Base-by-base conservation (phyloP, 352 stramenopile genomes). In the Pythium chondricola region DNA sequence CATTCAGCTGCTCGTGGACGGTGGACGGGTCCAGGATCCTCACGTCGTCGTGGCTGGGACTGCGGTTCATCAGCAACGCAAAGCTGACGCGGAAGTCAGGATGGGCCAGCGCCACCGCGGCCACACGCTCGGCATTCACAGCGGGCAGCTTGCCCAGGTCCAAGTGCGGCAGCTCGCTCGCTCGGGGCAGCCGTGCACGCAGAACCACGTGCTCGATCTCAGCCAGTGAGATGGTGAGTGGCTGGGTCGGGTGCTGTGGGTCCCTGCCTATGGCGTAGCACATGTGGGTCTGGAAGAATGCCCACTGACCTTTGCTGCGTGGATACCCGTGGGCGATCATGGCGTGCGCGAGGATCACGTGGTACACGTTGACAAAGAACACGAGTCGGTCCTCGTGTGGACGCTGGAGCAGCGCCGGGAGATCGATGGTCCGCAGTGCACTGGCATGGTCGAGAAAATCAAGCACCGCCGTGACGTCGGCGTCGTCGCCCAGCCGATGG, bases 291-390 rank as follows among this genome's bases (percentile, higher is more conserved):
- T 81, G 48, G 44, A 92, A 90, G 13, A 54, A 46, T 21, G 52
- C 60, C 74, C 75, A 92, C 13, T 87, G 69, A 10, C 61, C 55
- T 52, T 79, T 78, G 35, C 62, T 59, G 6, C 75, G 68, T 4
- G 74, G 73, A 37, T 79, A 85, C 2, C 76, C 76, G 47, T 84
- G 65, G 3, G 71, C 61, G 39, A 88, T 83, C 69, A 88, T 85
- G 10, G 77, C 79, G 44, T 93, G 82, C 5, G 77, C 75, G 2
- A 88, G 52, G n/a, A 93, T 55, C 1, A 67, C 63, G 40, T 91
- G 77, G 37, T 88, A 89, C 44, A 93, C 35, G 48, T 93, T 93
- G 40, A 93, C 57, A 37, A 84, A 91, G 37, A 93, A 89, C 7
- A 70, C 52, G 1, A 91, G 37, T 17, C 83, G 71, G 16, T 85